Percentiles rank a stretch among this genome's conserved stretches.
phyloP scores from a whole-genome alignment of 495 filamentous ascomycete species.

The Penicillium simplicissimum region DNA sequence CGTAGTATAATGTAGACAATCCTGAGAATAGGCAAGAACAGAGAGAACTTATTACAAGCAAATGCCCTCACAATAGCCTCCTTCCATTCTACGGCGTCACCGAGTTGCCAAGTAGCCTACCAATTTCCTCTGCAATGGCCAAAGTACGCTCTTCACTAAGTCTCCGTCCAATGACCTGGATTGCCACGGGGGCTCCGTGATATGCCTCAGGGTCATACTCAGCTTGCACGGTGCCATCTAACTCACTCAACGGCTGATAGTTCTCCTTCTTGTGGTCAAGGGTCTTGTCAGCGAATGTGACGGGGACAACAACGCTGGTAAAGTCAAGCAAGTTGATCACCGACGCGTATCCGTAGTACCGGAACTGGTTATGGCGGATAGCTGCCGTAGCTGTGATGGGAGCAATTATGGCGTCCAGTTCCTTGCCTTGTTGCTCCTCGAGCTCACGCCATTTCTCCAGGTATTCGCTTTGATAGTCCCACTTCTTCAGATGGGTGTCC shows the following conservation, averaged over 20 bases:
- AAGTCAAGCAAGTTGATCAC: constrained; percentile 48
- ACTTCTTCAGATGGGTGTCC: constrained; percentile 39
- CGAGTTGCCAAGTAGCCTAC: constrained; percentile 10
- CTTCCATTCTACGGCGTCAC: constrained; percentile 3
- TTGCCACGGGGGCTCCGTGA: constrained; percentile 46
- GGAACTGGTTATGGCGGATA: constrained; percentile 33
- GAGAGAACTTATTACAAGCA: too few species aligned
- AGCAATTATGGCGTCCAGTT: constrained; percentile 48
- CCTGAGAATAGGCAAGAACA: too few species aligned
- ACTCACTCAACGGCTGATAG: constrained; percentile 33
- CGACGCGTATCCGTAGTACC: constrained; percentile 40
- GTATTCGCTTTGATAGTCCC: constrained; percentile 40
- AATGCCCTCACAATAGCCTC: too few species aligned
- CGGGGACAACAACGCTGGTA: constrained; percentile 45
- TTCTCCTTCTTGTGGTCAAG: constrained; percentile 29
- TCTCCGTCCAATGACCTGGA: constrained; percentile 50
- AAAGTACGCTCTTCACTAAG: constrained; percentile 52
- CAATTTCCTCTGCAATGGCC: constrained; percentile 35
- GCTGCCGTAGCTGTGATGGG: constrained; percentile 50
- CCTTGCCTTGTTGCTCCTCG: constrained; percentile 33
- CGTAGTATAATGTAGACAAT: too few species aligned
- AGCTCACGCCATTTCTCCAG: constrained; percentile 33
- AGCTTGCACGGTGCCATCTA: constrained; percentile 27
- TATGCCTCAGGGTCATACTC: constrained; percentile 50
- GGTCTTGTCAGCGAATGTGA: constrained; percentile 44